Conservation (phyloP, 768 basidiomycete species). For the Thelephora aurantiotincta region DNA sequence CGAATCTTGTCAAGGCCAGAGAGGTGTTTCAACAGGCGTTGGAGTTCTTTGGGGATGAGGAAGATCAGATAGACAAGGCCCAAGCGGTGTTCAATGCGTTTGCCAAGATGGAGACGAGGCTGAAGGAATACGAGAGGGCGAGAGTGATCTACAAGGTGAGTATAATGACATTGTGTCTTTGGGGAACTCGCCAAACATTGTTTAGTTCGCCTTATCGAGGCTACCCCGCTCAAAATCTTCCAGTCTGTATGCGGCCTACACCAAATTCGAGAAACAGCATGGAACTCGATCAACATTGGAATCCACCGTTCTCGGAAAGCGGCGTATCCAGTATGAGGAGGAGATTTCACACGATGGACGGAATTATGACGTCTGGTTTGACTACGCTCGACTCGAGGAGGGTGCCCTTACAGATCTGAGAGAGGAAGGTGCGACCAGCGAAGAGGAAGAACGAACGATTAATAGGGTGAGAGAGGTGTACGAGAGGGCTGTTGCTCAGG, state of each 20-base stretch:
- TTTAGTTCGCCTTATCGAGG: slow-evolving; percentile 85
- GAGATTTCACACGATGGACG: slow-evolving; percentile 82
- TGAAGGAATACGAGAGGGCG: slow-evolving; percentile 95
- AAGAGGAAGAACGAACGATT: slow-evolving; percentile 49
- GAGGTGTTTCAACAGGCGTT: slow-evolving; percentile 56
- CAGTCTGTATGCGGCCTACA: slow-evolving; percentile 80
- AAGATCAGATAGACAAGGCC: slow-evolving; percentile 57
- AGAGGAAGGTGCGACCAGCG: slow-evolving; percentile 59
- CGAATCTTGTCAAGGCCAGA: slow-evolving; percentile 44
- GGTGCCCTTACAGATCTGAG: slow-evolving; percentile 63
- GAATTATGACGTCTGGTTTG: slow-evolving; percentile 98
- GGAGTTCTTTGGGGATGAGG: slow-evolving; percentile 51
- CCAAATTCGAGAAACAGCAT: slow-evolving; percentile 97
- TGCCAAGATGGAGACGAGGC: slow-evolving; percentile 91
- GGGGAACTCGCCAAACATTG: slow-evolving; percentile 2
- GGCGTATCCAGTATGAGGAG: slow-evolving; percentile 98
- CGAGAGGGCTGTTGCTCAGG: slow-evolving; percentile 88
- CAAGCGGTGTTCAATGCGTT: slow-evolving; percentile 90
- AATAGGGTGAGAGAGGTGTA: slow-evolving; percentile 83
- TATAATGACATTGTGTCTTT: neutral
- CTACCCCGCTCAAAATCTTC: slow-evolving; percentile 88
- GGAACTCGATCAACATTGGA: slow-evolving; percentile 82
- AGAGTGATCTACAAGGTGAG: slow-evolving; percentile 91
- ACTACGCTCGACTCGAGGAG: slow-evolving; percentile 88
- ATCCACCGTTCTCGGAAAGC: slow-evolving; percentile 88